Evolutionary conservation across 805 yeast species (phyloP).

Genomic region (Yueomyces sp.): DNA sequence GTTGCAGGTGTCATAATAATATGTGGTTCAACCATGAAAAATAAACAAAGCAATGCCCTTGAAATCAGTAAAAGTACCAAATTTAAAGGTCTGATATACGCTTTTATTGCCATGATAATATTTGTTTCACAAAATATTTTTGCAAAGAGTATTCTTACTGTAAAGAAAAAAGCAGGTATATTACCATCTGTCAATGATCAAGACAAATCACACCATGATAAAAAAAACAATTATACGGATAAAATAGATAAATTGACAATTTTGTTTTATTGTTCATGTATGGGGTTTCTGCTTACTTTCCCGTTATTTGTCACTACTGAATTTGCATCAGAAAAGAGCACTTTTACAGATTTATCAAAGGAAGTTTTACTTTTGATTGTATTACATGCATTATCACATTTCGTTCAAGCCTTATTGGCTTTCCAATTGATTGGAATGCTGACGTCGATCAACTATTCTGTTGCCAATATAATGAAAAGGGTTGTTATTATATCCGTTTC

Average conservation of each 20-base stretch:
- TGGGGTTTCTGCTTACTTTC: constrained; percentile 54
- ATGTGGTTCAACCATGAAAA: constrained; percentile 27
- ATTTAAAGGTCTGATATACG: constrained; percentile 25
- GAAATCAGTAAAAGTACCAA: constrained; percentile 2
- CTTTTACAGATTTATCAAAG: constrained; percentile 18
- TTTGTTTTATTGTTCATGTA: constrained; percentile 53
- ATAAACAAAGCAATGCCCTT: neutral
- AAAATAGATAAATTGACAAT: constrained; percentile 59
- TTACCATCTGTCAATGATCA: constrained; percentile 10
- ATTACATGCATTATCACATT: constrained; percentile 59
- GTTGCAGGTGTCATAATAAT: constrained; percentile 76
- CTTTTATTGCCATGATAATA: constrained; percentile 35
- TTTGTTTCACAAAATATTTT: constrained; percentile 71
- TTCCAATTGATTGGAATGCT: constrained; percentile 62
- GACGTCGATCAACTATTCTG: constrained; percentile 66
- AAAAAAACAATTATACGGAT: constrained; percentile 12
- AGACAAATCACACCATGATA: constrained; percentile 1
- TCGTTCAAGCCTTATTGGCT: constrained; percentile 59
- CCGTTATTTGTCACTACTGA: constrained; percentile 57
- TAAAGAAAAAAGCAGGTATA: constrained; percentile 22
- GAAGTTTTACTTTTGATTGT: constrained; percentile 28
- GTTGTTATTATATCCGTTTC: constrained; percentile 58
- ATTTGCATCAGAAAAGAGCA: constrained; percentile 13
- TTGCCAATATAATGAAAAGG: constrained; percentile 65
- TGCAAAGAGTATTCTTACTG: constrained; percentile 60